Base-by-base conservation (phyloP, 768 basidiomycete species). In the Galerina sulciceps region DNA sequence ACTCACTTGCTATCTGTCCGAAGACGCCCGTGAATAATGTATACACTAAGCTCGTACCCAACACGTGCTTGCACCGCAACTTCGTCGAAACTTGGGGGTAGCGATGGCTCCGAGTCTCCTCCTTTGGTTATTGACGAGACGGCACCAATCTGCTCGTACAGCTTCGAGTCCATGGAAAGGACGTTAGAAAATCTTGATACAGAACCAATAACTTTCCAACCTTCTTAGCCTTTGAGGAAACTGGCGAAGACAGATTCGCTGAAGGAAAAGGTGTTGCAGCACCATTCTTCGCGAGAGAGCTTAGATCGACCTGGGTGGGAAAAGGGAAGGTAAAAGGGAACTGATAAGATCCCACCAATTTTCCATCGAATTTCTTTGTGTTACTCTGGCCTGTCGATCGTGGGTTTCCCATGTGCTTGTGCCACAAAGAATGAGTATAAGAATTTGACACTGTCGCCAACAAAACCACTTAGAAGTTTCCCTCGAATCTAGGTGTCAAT, bases 311-410 rank as follows among this genome's bases (percentile, higher is more conserved):
- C 20, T 58, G 51, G 14, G 51, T 51, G 3, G 61, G 61, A 26
- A 62, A 62, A 15, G 56, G 52, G 43, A 58, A 34, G 15, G 57
- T 42, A 41, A 58, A 58, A 4, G 61, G 57, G 35, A 58, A 62
- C 5, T 48, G 10, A 26, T 47, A 50, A 9, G 44, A 10, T 22
- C 57, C 57, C 10, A 40, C 14, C 17, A 62, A 53, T 17, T 62
- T 62, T 6, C 61, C 61, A 35, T 55, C 41, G 22, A 45, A 31
- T 31, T 31, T 31, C 26, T 31, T 31, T 18, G 22, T 15, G 14
- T 15, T 23, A 10, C 17, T 10, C 17, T 22, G 31, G 41, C 26
- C 45, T 22, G 23, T 34, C 34, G 22, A 35, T 17, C 9, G 15
- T 23, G 6, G 14, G 43, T 13, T 23, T 9, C 47, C 47, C 22